Base-by-base conservation (phyloP, 1,139 yeast genomes). In the Hansenula anomala region DNA sequence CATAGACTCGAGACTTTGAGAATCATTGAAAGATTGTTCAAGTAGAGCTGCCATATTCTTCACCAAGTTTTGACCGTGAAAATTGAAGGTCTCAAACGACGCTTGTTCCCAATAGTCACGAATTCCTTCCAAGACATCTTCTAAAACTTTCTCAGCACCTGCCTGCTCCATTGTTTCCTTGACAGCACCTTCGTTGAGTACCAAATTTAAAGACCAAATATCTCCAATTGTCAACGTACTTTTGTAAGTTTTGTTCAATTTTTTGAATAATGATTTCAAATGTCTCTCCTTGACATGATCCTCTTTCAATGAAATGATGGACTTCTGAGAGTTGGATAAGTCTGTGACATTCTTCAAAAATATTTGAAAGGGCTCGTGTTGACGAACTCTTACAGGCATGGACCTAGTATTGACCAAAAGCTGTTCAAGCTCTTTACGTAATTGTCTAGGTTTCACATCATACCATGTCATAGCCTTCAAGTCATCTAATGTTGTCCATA, bases 31-130 rank as follows among this genome's bases (percentile, higher is more conserved):
- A 40, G 84, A 73, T 26, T 70, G 71, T 22, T 77, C 80, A 45
- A 86, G 75, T 4, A 88, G 52, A 0, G 51, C 54, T 37, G 79
- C 82, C 87, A 96, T 87, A 36, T 83, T 81, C 34, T 70, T 75
- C 6, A 90, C 75, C 26, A 89, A 66, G 46, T 75, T 68, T 28
- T 75, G 72, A 32, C 69, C 67, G 39, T 73, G 71, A 53, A 74
- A 83, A 29, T 69, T 69, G 51, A 78, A 79, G 26, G 73, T 64
- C 18, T 78, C 84, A 42, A 86, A 74, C 0, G 71, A 57, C 0
- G 57, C 52, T 0, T 42, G 42, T 0, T 59, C 46, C 90, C 90
- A 83, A 5, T 59, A 66, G 0, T 51, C 52, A 37, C 64, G 66
- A 12, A 90, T 75, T 8, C 63, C 56, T 1, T 49, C 51, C 19